Evolutionary conservation across 441 rosid species (phyloP).

Genomic region (Gossypium trilobum): DNA sequence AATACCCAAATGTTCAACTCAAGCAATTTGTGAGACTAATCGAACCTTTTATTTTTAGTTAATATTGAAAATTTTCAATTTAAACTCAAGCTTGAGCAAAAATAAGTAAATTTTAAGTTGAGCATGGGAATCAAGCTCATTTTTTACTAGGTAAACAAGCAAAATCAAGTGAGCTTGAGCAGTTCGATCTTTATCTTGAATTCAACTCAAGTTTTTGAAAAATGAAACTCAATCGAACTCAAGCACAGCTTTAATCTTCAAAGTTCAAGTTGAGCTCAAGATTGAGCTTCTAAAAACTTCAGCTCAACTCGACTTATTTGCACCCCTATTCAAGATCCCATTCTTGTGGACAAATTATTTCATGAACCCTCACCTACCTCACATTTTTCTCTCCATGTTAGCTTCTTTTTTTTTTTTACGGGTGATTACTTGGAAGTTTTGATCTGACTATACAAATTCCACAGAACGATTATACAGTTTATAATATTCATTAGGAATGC

Average conservation of each 20-base stretch:
- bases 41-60: too few species aligned
- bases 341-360: too few species aligned
- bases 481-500: neutral
- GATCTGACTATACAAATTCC: too few species aligned
- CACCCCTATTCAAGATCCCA: neutral
- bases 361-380: too few species aligned
- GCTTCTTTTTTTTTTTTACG: too few species aligned
- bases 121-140: neutral
- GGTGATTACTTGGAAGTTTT: too few species aligned
- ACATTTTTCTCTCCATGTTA: too few species aligned
- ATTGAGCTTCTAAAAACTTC: neutral
- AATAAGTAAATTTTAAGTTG: neutral
- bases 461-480: neutral
- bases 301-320: neutral
- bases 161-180: neutral
- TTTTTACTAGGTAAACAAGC: neutral
- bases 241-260: neutral
- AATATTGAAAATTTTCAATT: neutral
- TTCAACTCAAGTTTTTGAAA: neutral
- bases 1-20: too few species aligned
- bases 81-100: too few species aligned
- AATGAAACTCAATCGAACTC: neutral
- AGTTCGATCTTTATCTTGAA: neutral
- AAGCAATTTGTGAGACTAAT: neutral
- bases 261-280: too few species aligned